Evolutionary conservation across 148 eudicot genomes (phyloP), one percentile per base, ranked within the genome.

Genomic region (Vaccinium corymbosum): DNA sequence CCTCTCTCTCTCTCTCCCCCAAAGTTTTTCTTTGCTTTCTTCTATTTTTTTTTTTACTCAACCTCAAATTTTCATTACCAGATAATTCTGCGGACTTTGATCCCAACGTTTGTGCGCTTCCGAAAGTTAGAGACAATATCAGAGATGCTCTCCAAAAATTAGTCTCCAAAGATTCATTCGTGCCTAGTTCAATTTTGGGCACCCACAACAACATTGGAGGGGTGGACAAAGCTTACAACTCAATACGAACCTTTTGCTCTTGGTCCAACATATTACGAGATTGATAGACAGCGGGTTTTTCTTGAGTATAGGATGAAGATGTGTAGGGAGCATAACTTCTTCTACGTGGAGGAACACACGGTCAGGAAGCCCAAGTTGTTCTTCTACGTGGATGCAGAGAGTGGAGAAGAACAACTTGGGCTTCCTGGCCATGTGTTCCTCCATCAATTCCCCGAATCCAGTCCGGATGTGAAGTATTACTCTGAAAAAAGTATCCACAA

Each of bases 381-480:
- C 56, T 57, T 85, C 61, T 56, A 17, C 20, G 20, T 7, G 17
- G 61, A 56, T 56, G 61, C 61, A 17, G 61, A 11, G n/a, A 15
- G 61, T 56, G n/a, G 61, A 56, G 61, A 56, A 56, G n/a, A 17
- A 56, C 61, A 56, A 56, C n/a, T 56, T 13, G 61, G 61, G 5
- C 61, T 56, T 16, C 61, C 5, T 56, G 61, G 61, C 61, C 61
- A 1, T 46, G 88, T 86, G 15, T 56, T 56, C 61, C 78, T 87
- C 17, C 90, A 87, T 32, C 88, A 89, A 80, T 75, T 87, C 86
- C 94, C 92, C 0, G 96, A 92, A 84, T 90, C 5, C 5, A 17
- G 51, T 42, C 49, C 78, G 1, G 0, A 19, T 74, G 51, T 74
- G n/a, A 38, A 15, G 51, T 1, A 42, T 74, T 74, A 74, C 78